These are phyloP conservation scores for Dothidotthia symphoricarpi DNA, from an alignment of 2,329 filamentous ascomycete genomes.

Conservation along the genomic window DNA sequence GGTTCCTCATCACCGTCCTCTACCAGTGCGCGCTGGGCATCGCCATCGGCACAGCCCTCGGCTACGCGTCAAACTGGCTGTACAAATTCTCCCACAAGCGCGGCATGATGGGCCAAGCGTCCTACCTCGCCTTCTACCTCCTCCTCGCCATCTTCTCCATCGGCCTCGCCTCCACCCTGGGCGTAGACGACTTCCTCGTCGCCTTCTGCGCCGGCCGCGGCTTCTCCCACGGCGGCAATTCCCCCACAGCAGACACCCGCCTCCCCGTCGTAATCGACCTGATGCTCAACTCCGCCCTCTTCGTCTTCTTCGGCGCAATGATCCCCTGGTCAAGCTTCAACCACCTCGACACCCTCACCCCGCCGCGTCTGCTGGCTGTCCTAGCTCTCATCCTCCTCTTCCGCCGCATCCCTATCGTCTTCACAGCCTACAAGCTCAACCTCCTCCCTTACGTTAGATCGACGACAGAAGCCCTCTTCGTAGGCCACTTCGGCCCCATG, in stretches of 20 bases:
- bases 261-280: conserved; percentile 55
- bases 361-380: conserved; percentile 46
- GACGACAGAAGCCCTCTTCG: conserved; percentile 54
- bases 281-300: conserved; percentile 57
- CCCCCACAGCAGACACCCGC: conserved; percentile 46
- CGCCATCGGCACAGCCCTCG: conserved; percentile 49
- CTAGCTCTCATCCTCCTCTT: conserved; percentile 53
- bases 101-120: conserved; percentile 50
- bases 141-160: conserved; percentile 54
- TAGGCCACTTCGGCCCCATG: conserved; percentile 59
- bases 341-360: conserved; percentile 39
- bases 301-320: conserved; percentile 57
- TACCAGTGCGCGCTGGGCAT: conserved; percentile 56
- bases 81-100: conserved; percentile 49
- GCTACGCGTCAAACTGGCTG: conserved; percentile 48
- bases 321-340: conserved; percentile 53
- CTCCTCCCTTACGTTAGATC: conserved; percentile 51
- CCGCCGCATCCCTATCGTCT: conserved; percentile 53
- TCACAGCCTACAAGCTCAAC: conserved; percentile 46
- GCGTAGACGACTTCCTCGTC: conserved; percentile 57
- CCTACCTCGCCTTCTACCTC: conserved; percentile 57
- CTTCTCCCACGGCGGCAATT: conserved; percentile 57
- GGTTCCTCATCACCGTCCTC: conserved; percentile 54
- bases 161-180: conserved; percentile 53
- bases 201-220: conserved; percentile 57